Base-by-base conservation (phyloP, 768 basidiomycete species). In the Gymnopilus dilepis region DNA sequence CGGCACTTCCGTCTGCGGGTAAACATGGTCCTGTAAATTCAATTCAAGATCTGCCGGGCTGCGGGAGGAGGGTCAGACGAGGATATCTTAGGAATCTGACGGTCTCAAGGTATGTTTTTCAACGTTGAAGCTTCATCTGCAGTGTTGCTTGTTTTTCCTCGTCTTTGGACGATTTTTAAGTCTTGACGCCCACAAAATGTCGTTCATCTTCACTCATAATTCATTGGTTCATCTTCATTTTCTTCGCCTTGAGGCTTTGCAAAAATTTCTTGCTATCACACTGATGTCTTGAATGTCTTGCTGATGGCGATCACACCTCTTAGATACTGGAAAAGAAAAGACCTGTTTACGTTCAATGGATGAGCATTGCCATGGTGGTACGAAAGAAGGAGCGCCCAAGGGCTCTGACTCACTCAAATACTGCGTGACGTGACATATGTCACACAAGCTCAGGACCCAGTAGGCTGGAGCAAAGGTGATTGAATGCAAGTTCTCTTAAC, bases 321-420 rank as follows among this genome's bases (percentile, higher is more conserved):
- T 50, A 50, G 47, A 31, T 50, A 50, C n/a, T 15, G 47, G 28
- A 50, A 31, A 30, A 28, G 28, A 50, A 31, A 30, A 28, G 47
- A 31, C 47, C 47, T 50, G 47, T 31, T 19, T 15, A 26, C 17
- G 47, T 50, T 50, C 47, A 50, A 26, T 50, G 28, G 47, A 50
- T 50, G 47, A 50, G 47, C 26, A 50, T 50, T 50, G 47, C 26
- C 47, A 50, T 50, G 47, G 47, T 50, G 28, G 47, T 30, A 50
- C 17, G 47, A 50, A 31, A n/a, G 19, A 50, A 4, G 19, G 19
- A 19, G 17, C 3, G 19, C 12, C 30, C n/a, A 4, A 26, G 19
- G 28, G 15, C 28, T 19, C 47, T 50, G 47, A 50, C 47, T 50
- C 47, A 50, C 47, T 50, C 30, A 50, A 31, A 50, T 50, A 50